Conservation (phyloP, 106 monocot genomes). For the Allium cepa region DNA sequence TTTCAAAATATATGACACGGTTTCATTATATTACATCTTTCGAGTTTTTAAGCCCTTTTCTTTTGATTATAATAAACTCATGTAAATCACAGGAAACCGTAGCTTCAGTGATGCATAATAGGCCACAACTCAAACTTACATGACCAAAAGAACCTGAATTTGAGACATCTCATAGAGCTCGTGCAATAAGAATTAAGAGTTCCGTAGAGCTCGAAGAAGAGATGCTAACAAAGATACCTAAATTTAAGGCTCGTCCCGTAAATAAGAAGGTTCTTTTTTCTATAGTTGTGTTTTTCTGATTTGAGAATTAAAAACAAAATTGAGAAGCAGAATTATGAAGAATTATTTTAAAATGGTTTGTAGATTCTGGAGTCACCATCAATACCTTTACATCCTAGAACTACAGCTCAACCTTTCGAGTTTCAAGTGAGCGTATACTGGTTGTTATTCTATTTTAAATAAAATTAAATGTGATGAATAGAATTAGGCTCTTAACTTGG, state of each 20-base stretch:
- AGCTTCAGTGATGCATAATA: slow-evolving; percentile 29
- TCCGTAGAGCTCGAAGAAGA: slow-evolving; percentile 84
- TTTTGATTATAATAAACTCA: too few species aligned
- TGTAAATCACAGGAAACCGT: slow-evolving; percentile 28
- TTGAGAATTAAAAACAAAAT: not conserved
- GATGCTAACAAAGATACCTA: slow-evolving; percentile 90
- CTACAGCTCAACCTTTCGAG: slow-evolving; percentile 39
- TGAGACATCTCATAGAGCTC: slow-evolving; percentile 64
- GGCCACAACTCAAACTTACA: slow-evolving; percentile 71
- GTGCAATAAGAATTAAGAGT: slow-evolving; percentile 79
- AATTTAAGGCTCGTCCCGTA: slow-evolving; percentile 84
- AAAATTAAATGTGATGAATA: too few species aligned
- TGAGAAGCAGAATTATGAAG: not conserved
- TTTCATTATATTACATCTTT: too few species aligned
- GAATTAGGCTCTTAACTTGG: too few species aligned
- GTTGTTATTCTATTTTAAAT: not conserved
- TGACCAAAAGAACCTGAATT: slow-evolving; percentile 89
- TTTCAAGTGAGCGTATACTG: slow-evolving; percentile 36
- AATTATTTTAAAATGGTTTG: not conserved
- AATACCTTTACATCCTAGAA: slow-evolving; percentile 41
- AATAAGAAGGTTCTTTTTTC: slow-evolving; percentile 73
- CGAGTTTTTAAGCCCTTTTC: too few species aligned
- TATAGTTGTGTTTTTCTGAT: not conserved
- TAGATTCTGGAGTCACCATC: slow-evolving; percentile 59
- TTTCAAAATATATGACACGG: too few species aligned